phyloP scores from a whole-genome alignment of 1,284 basidiomycete genomes.

The Rhizoctonia solani region DNA sequence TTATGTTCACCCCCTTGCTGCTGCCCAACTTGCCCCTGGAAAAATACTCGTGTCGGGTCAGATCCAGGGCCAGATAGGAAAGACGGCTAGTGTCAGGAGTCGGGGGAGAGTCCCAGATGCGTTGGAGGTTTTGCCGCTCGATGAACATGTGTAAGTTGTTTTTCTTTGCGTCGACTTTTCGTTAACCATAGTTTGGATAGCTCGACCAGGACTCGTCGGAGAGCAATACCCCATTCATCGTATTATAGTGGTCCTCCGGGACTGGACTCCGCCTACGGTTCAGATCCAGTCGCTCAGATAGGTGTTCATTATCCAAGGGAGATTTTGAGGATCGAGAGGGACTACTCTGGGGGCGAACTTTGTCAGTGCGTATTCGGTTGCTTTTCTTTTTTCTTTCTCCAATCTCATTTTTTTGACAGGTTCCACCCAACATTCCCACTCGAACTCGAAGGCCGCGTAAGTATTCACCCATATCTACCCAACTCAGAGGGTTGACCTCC shows the following conservation, averaged over 20 bases:
- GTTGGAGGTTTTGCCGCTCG: constrained; percentile 34
- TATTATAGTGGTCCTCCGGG: constrained; percentile 83
- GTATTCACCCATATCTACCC: not conserved
- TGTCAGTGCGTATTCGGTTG: constrained; percentile 53
- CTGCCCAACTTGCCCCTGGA: constrained; percentile 18
- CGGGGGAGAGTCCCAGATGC: constrained; percentile 24
- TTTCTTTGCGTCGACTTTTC: constrained; percentile 15
- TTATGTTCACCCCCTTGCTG: constrained; percentile 20
- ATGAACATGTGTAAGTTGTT: not conserved
- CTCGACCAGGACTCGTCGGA: not conserved
- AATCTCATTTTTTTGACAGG: constrained; percentile 12
- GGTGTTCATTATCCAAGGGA: constrained; percentile 84
- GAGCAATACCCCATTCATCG: constrained; percentile 61
- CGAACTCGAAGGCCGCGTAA: constrained; percentile 79
- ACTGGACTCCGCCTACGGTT: constrained; percentile 72
- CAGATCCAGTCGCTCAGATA: constrained; percentile 74
- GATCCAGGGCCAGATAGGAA: not conserved
- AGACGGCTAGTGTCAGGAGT: constrained; percentile 30
- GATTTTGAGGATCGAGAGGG: constrained; percentile 78
- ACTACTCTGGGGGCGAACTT: constrained; percentile 79
- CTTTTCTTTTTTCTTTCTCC: not conserved
- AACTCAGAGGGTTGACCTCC: too few relatives aligned
- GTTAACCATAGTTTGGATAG: constrained; percentile 19
- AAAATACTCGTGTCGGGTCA: not conserved
- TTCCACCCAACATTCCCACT: constrained; percentile 79